Evolutionary conservation across 106 monocot genomes (phyloP).

Genomic region (Dioscorea alata): DNA sequence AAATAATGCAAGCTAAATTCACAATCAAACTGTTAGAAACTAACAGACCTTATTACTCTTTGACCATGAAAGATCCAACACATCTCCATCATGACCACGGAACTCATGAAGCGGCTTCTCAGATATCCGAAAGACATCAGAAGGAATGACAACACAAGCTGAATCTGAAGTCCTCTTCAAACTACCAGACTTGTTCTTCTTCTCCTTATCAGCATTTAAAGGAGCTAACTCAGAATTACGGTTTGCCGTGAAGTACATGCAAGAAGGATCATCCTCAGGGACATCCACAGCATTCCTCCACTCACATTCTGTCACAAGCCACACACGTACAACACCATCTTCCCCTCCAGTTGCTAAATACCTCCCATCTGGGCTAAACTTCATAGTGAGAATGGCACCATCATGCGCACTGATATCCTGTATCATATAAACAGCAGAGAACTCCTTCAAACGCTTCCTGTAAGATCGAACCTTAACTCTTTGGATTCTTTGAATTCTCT

Average conservation of each 20-base stretch:
- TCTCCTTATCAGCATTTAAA: constrained; percentile 28
- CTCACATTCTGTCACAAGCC: constrained; percentile 38
- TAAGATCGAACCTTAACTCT: constrained; percentile 33
- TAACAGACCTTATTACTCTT: constrained; percentile 49
- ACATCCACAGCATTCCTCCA: constrained; percentile 25
- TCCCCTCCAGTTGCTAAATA: constrained; percentile 76
- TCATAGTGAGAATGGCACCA: constrained; percentile 66
- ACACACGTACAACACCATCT: constrained; percentile 74
- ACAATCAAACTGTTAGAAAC: not conserved
- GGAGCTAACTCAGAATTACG: constrained; percentile 40
- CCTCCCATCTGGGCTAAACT: constrained; percentile 65
- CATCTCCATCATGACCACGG: constrained; percentile 60
- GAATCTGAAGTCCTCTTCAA: constrained; percentile 36
- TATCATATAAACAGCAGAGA: constrained; percentile 48
- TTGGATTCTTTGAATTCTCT: constrained; percentile 6
- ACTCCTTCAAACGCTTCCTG: constrained; percentile 54
- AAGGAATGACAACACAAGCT: constrained; percentile 72
- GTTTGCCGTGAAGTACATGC: constrained; percentile 49
- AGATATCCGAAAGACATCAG: constrained; percentile 43
- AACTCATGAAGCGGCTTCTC: constrained; percentile 73
- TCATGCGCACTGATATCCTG: constrained; percentile 63
- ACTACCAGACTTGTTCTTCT: constrained; percentile 15
- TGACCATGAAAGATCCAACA: constrained; percentile 86
- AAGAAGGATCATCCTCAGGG: constrained; percentile 51
- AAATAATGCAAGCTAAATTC: not conserved